Conservation (phyloP, 2,329 filamentous ascomycete species). For the Raffaelea albimanens region DNA sequence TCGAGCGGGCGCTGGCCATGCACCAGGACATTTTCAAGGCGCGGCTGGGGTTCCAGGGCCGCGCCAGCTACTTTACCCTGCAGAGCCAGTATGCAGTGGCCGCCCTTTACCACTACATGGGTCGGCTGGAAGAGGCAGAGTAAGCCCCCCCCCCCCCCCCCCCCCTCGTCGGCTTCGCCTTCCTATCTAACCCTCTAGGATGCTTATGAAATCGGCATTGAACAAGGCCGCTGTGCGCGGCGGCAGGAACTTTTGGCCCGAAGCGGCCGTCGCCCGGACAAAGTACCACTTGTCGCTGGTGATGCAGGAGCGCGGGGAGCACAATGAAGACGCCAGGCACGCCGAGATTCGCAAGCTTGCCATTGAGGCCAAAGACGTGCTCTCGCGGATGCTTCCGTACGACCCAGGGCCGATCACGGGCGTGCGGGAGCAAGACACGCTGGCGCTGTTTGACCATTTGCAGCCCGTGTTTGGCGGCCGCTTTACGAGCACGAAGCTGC, state of each 20-base stretch:
- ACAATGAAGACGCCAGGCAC: not conserved
- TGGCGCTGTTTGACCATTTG: conserved; percentile 13
- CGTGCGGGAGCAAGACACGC: conserved; percentile 9
- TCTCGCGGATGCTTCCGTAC: conserved; percentile 13
- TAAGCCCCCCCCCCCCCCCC: not conserved
- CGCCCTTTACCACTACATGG: conserved; percentile 9
- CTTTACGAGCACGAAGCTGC: conserved; percentile 11
- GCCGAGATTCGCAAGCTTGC: conserved; percentile 6
- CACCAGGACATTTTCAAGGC: conserved; percentile 10
- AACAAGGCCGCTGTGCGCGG: conserved; percentile 5
- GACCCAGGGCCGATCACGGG: conserved; percentile 11
- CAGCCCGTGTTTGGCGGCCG: conserved; percentile 13
- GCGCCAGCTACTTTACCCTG: conserved; percentile 12
- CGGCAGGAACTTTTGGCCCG: conserved; percentile 12
- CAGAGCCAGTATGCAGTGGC: conserved; percentile 13
- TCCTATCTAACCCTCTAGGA: not conserved
- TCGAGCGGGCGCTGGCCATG: conserved; percentile 7
- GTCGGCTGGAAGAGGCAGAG: conserved; percentile 10
- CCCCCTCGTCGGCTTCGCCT: not conserved
- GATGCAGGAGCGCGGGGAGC: conserved; percentile 2
- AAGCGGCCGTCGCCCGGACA: conserved; percentile 10
- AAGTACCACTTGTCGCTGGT: conserved; percentile 12
- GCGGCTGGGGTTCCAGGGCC: conserved; percentile 12
- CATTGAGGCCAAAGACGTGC: conserved; percentile 11
- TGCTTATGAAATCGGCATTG: conserved; percentile 8